Percentiles rank a stretch among this genome's conserved stretches.
phyloP scores from a whole-genome alignment of 129 eudicot species.

The Helianthus tuberosus region DNA sequence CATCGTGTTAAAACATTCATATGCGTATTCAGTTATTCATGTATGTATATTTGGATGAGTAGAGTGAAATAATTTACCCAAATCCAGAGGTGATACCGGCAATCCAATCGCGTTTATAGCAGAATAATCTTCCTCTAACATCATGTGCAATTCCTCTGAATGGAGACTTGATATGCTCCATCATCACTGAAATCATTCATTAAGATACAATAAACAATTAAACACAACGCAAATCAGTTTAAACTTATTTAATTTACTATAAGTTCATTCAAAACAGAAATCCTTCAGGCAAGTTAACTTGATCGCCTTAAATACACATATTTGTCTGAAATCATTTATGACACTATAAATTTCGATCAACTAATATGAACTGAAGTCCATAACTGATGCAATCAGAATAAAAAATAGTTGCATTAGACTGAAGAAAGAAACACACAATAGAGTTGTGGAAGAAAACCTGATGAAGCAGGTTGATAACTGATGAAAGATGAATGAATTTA shows the following conservation, averaged over 20 bases:
- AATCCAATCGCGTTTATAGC: constrained; percentile 67
- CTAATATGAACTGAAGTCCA: neutral
- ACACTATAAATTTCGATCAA: too few relatives aligned
- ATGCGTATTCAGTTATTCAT: too few relatives aligned
- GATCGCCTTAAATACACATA: too few relatives aligned
- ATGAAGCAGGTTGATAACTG: too few relatives aligned
- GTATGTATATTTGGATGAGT: too few relatives aligned
- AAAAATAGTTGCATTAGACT: neutral
- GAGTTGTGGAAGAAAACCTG: too few relatives aligned
- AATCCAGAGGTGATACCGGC: constrained; percentile 56
- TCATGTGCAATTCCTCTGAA: constrained; percentile 53
- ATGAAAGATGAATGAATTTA: too few relatives aligned
- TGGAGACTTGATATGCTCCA: constrained; percentile 53
- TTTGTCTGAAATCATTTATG: neutral
- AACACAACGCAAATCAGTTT: neutral
- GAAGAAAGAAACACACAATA: too few relatives aligned
- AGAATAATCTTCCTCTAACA: constrained; percentile 49
- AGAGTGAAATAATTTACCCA: constrained; percentile 44
- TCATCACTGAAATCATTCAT: constrained; percentile 27
- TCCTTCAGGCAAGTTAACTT: too few relatives aligned
- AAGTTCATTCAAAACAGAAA: too few relatives aligned
- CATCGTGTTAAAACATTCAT: too few relatives aligned
- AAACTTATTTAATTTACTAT: neutral
- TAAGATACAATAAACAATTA: neutral
- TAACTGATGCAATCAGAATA: neutral